Base-by-base conservation (phyloP, 169 alveolate species). In the Ichthyophthirius multifiliis region DNA sequence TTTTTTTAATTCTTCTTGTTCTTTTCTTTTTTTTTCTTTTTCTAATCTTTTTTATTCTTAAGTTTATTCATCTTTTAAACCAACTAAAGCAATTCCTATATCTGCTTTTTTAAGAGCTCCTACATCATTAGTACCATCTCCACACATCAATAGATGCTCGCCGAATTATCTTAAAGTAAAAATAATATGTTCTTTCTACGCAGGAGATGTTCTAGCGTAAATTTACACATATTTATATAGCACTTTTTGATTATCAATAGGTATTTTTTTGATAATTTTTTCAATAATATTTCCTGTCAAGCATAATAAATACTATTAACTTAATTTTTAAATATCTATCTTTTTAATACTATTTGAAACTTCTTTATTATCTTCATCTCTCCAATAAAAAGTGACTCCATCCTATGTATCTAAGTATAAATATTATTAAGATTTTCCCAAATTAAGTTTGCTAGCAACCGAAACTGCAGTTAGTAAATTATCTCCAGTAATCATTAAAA, bases 41-140 rank as follows among this genome's bases (percentile, higher is more conserved):
- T 75, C 39, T 32, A 77, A 62, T 79, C 80, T 75, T 79, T 82
- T 41, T 32, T 55, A 44, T 65, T 71, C 86, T 55, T 73, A 45
- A 13, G 84, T 34, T 10, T 55, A 81, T 37, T 65, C 76, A 76
- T 86, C 83, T 79, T 95, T 77, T 43, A 84, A 77, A 85, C 88
- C 78, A 75, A 92, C 84, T 43, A 98, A 87, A 20, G 99, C 99
- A 5, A 98, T 94, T 39, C 99, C 99, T 12, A 98, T 98, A 76
- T 97, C 97, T 7, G 99, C 98, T 44, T 96, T 96, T 82, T 98
- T 98, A 65, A 98, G 90, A 2, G 99, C 99, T n/a, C 99, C 99
- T 62, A 98, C 99, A 87, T 98, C 99, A 83, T 98, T 98, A 18
- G 99, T 97, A 2, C 99, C 99, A 91, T 98, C 99, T 10, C 99